Percentiles rank a stretch among this genome's conserved stretches.
Evolutionary conservation across 352 stramenopile genomes (phyloP).

Genomic region (Pythium scleroteichum): DNA sequence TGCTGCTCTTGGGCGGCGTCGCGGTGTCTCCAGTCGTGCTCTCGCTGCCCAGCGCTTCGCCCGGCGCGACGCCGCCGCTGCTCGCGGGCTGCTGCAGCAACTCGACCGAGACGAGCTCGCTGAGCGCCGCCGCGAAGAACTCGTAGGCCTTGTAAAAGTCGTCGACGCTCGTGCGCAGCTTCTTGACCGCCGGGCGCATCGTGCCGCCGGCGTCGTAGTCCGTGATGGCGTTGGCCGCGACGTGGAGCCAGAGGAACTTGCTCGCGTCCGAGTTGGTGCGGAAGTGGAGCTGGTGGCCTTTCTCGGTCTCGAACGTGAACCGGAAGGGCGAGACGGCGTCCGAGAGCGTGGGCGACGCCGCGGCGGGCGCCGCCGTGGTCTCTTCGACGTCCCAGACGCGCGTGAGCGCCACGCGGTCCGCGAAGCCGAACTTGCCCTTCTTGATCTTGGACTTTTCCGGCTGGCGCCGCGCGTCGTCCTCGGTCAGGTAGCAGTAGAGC

Average conservation of each 20-base stretch:
- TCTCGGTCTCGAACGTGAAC: constrained; percentile 82
- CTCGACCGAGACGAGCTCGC: constrained; percentile 49
- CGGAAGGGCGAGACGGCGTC: constrained; percentile 55
- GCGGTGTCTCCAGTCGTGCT: constrained; percentile 15
- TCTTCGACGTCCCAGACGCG: constrained; percentile 79
- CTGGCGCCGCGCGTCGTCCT: constrained; percentile 74
- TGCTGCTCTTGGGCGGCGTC: constrained; percentile 31
- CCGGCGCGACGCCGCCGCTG: neutral
- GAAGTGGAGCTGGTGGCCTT: constrained; percentile 86
- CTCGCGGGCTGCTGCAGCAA: constrained; percentile 14
- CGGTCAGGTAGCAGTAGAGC: constrained; percentile 83
- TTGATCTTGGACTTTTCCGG: constrained; percentile 89
- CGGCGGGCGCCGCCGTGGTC: constrained; percentile 7
- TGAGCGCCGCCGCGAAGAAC: constrained; percentile 66
- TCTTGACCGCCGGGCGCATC: constrained; percentile 31
- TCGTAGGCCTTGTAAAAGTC: constrained; percentile 84
- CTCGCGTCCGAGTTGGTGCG: constrained; percentile 79
- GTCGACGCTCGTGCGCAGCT: constrained; percentile 46
- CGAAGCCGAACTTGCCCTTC: constrained; percentile 86
- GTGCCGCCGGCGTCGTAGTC: constrained; percentile 49
- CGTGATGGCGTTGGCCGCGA: constrained; percentile 58
- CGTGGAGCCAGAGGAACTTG: constrained; percentile 83
- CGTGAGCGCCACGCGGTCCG: constrained; percentile 72
- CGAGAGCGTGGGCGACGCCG: constrained; percentile 5
- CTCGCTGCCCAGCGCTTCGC: neutral